phyloP scores from a whole-genome alignment of 805 yeast genomes.

The Nakazawaea ernobii region DNA sequence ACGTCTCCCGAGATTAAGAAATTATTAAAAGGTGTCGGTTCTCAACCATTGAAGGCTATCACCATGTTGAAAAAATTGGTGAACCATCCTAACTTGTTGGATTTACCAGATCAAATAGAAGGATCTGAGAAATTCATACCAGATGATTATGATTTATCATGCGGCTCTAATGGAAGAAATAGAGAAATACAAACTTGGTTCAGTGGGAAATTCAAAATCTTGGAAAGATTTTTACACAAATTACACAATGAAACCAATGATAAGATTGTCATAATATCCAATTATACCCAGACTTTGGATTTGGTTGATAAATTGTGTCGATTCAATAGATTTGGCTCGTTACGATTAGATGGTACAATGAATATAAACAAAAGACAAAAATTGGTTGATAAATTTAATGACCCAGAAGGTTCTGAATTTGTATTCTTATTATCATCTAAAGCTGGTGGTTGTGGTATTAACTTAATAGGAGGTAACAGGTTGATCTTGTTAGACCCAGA shows the following conservation, averaged over 20 bases:
- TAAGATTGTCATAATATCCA: conserved; percentile 90
- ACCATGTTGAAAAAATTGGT: conserved; percentile 85
- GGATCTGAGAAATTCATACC: conserved; percentile 67
- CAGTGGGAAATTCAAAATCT: conserved; percentile 81
- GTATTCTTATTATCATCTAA: conserved; percentile 86
- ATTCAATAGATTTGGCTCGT: conserved; percentile 60
- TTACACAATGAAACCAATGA: conserved; percentile 82
- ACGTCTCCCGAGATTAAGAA: conserved; percentile 73
- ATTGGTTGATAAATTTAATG: conserved; percentile 84
- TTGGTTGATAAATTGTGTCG: conserved; percentile 85
- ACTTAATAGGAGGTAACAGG: conserved; percentile 93
- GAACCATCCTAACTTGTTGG: conserved; percentile 85
- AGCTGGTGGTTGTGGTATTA: conserved; percentile 99
- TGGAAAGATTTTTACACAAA: conserved; percentile 77
- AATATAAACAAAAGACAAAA: conserved; percentile 88
- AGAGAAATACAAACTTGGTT: conserved; percentile 73
- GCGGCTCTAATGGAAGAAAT: conserved; percentile 45
- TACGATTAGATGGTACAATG: conserved; percentile 91
- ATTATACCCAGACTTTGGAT: conserved; percentile 92
- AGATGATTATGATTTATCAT: conserved; percentile 57
- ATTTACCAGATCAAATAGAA: conserved; percentile 71
- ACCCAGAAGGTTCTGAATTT: conserved; percentile 84
- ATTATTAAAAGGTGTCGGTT: conserved; percentile 58
- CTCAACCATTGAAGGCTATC: conserved; percentile 87
- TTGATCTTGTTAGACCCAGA: conserved; percentile 83